phyloP scores from a whole-genome alignment of 139 green algal species.

The Chlorella sp. region DNA sequence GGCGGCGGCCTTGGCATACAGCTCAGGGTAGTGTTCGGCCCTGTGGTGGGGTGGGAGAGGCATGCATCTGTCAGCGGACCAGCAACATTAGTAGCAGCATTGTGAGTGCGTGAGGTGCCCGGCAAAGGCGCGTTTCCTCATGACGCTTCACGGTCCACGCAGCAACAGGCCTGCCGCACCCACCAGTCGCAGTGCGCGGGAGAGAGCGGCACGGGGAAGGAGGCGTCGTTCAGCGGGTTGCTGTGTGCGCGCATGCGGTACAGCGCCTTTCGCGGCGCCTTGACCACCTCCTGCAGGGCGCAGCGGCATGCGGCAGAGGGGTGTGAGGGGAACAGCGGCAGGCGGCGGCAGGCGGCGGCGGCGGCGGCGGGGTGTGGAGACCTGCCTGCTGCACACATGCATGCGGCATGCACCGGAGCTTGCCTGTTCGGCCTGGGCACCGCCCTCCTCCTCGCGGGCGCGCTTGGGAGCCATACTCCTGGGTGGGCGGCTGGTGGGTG shows the following conservation, averaged over 20 bases:
- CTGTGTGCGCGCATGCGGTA: constrained; percentile 95
- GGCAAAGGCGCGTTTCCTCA: too few relatives aligned
- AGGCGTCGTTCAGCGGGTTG: constrained; percentile 93
- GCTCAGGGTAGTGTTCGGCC: constrained; percentile 16
- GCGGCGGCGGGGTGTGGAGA: too few relatives aligned
- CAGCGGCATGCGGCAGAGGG: too few relatives aligned
- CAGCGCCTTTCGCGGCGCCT: constrained; percentile 82
- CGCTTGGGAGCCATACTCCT: constrained; percentile 16
- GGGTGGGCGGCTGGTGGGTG: too few relatives aligned
- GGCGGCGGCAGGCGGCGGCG: not conserved
- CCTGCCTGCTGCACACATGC: too few relatives aligned
- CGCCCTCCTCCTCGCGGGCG: constrained; percentile 1
- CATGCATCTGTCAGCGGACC: too few relatives aligned
- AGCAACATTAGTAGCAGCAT: not conserved
- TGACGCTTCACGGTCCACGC: too few relatives aligned
- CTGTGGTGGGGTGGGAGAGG: not conserved
- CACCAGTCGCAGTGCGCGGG: constrained; percentile 81
- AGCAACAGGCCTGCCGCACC: not conserved
- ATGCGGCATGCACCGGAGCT: not conserved
- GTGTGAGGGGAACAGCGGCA: not conserved
- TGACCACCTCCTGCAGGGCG: constrained; percentile 29
- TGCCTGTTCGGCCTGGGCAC: not conserved
- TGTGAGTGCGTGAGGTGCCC: too few relatives aligned
- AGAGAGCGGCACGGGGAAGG: constrained; percentile 74
- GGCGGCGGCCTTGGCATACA: not conserved